These are phyloP conservation scores for Sporormia fimetaria DNA, from an alignment of 495 filamentous ascomycete species.

Conservation along the genomic window DNA sequence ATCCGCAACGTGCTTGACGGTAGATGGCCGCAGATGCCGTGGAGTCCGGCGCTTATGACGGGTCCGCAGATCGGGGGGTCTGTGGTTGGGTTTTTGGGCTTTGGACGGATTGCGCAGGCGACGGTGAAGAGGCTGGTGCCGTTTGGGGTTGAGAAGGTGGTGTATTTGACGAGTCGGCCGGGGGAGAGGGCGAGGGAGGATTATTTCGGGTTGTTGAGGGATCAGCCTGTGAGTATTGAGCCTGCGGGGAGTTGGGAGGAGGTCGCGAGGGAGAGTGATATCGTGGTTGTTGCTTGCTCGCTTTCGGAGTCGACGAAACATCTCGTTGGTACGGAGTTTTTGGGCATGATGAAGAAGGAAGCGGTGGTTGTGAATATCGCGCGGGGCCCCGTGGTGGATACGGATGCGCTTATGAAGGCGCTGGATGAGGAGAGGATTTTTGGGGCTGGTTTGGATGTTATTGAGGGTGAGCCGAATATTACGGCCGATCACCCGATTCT, in stretches of 20 bases:
- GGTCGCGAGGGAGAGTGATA: conserved; percentile 15
- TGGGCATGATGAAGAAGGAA: conserved; percentile 16
- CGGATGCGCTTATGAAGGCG: conserved; percentile 12
- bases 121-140: conserved; percentile 15
- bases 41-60: conserved; percentile 15
- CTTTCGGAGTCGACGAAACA: conserved; percentile 16
- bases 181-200: conserved; percentile 10
- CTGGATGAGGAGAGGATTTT: conserved; percentile 14
- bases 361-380: conserved; percentile 19
- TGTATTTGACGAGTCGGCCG: conserved; percentile 13
- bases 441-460: conserved; percentile 19
- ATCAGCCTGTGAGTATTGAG: conserved; percentile 4
- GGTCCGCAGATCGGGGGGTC: conserved; percentile 13
- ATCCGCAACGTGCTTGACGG: conserved; percentile 14
- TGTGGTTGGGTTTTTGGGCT: conserved; percentile 17
- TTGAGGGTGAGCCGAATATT: conserved; percentile 21
- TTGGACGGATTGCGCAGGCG: conserved; percentile 17
- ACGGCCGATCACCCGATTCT: conserved; percentile 14
- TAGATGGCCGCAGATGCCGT: conserved; percentile 22
- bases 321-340: conserved; percentile 13
- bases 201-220: conserved; percentile 7
- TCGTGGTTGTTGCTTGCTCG: conserved; percentile 14
- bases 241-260: conserved; percentile 9
- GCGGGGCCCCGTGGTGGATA: conserved; percentile 18
- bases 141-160: conserved; percentile 9